These are phyloP conservation scores for Psilocybe mexicana DNA, from an alignment of 1,284 basidiomycete species.

Conservation along the genomic window DNA sequence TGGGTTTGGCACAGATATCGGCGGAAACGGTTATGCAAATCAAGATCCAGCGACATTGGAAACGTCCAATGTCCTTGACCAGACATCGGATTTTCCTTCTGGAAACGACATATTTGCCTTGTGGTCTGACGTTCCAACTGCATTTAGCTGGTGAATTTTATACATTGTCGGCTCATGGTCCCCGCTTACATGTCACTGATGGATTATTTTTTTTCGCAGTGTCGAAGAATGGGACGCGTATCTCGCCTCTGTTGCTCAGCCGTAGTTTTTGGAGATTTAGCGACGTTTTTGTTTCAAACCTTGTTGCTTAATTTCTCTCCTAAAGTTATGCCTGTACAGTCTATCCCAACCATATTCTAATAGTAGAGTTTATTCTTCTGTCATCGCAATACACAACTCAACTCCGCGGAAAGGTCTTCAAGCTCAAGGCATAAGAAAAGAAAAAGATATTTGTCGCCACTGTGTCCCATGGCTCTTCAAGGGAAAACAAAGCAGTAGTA, in stretches of 20 bases:
- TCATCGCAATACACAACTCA: background rate
- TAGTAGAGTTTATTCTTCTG: too few species aligned
- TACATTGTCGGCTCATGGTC: background rate
- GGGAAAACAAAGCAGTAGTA: background rate
- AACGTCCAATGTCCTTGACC: background rate
- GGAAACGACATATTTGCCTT: conserved; percentile 16
- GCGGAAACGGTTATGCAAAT: background rate
- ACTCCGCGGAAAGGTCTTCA: background rate
- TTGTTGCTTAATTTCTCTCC: too few species aligned
- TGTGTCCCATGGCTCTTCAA: too few species aligned
- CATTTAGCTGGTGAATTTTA: conserved; percentile 16
- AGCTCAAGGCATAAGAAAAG: background rate
- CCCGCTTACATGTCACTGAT: background rate
- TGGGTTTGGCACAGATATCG: background rate
- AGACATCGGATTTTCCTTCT: background rate
- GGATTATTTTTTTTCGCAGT: conserved; percentile 21
- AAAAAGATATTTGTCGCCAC: too few species aligned
- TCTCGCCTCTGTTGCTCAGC: conserved; percentile 27
- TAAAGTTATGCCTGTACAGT: too few species aligned
- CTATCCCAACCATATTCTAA: too few species aligned
- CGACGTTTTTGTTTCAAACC: background rate
- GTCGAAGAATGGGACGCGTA: conserved; percentile 40
- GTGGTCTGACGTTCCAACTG: conserved; percentile 21
- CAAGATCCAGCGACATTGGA: background rate
- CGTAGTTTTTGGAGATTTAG: background rate